Base-by-base conservation (phyloP, 225 moss, liverwort and hornwort species). In the Neckera pumila region DNA sequence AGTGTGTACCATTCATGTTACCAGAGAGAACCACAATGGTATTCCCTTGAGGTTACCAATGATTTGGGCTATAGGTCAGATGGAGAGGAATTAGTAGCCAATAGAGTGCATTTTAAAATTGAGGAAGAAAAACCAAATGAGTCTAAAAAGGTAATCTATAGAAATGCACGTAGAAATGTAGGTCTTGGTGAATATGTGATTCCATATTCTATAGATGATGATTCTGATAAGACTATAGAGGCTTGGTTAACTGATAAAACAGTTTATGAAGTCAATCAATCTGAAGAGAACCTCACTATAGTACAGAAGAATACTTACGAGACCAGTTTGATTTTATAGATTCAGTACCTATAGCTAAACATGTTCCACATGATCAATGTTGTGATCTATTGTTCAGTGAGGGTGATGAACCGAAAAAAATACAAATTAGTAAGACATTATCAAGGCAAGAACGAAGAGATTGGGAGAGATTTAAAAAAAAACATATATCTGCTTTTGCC, bases 301-400 rank as follows among this genome's bases (percentile, higher is more conserved):
- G 22, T 53, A 1, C 34, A 3, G 22, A 76, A 1, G 51, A 8
- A 0, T 3, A 30, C 3, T 15, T 2, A 1, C 2, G 6, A 7
- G 2, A 4, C 4, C 30, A 47, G 0, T 0, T 3, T 45, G 74
- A 31, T 43, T 34, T 53, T 5, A 76, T 76, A 49, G 13, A 53
- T 7, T 76, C 53, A 12, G 3, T 53, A 0, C 76, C 36, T 36
- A 77, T 36, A 36, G 77, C 36, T 13, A 54, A 77, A 9, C 36
- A 77, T 77, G 54, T 36, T 0, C 36, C 36, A 4, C 6, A 54
- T 2, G 3, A 77, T 33, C 4, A 54, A 23, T 77, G 77, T 5
- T 33, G 51, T 36, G 54, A 54, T 26, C 8, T 42, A 71, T 71
- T 71, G 14, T 36, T 54, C 23, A 9, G 5, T 34, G 76, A 53